These are phyloP conservation scores for Zymoseptoria crescenta DNA, from an alignment of 2,329 filamentous ascomycete genomes.

Conservation along the genomic window DNA sequence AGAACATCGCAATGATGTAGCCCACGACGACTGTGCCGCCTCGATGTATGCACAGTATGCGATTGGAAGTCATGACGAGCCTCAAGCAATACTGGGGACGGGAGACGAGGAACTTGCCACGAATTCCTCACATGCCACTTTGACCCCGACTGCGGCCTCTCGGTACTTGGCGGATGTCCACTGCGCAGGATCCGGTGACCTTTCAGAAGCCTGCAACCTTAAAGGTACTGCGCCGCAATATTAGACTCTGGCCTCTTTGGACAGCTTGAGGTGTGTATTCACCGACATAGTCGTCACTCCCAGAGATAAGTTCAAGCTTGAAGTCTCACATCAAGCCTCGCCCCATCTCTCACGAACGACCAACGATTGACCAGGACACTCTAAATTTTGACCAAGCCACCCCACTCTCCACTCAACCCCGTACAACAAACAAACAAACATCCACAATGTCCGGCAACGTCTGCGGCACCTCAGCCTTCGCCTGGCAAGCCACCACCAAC, in stretches of 20 bases:
- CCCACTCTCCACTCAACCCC: no score
- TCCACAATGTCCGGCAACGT: constrained; percentile 1
- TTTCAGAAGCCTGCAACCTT: not conserved
- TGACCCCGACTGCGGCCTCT: not conserved
- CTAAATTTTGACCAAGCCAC: no score
- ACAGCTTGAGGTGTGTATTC: no score
- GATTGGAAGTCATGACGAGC: not conserved
- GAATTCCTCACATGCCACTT: not conserved
- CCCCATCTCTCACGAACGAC: no score
- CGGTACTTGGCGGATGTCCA: not conserved
- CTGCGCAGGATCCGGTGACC: not conserved
- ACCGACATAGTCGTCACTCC: no score
- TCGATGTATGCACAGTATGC: not conserved
- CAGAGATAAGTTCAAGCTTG: no score
- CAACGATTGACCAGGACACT: no score
- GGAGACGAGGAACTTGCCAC: not conserved
- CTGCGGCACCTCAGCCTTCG: constrained; percentile 8
- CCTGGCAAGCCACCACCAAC: not conserved
- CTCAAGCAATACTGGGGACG: not conserved
- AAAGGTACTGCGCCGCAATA: not conserved
- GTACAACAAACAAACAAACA: not conserved
- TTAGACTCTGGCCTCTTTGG: not conserved
- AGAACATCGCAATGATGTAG: not conserved
- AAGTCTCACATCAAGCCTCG: no score
- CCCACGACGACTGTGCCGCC: not conserved